Evolutionary conservation across 2,329 filamentous ascomycete genomes (phyloP).

Genomic region (Trichoderma aggressivum): DNA sequence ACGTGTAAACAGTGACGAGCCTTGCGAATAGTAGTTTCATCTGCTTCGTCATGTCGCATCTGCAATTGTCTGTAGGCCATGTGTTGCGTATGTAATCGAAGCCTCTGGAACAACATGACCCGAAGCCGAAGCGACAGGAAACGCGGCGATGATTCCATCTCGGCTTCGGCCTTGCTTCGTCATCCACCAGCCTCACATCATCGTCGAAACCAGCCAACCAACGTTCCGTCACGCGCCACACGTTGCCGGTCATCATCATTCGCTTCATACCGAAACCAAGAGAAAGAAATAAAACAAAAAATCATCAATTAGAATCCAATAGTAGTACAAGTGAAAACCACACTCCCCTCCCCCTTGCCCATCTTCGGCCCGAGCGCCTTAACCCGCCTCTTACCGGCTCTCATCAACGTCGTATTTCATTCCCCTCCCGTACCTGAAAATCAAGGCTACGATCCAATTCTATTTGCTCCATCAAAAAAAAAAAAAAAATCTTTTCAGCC

Average conservation of each 20-base stretch:
- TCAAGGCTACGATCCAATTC: not conserved
- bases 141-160: no score
- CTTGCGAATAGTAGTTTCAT: not conserved
- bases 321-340: no score
- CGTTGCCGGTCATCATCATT: not conserved
- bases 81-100: not conserved
- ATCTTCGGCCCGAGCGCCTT: not conserved
- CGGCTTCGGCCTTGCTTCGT: not conserved
- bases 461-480: no score
- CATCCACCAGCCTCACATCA: not conserved
- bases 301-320: no score
- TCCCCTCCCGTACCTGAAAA: not conserved
- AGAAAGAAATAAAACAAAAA: not conserved
- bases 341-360: not conserved
- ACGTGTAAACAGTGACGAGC: not conserved
- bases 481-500: not conserved
- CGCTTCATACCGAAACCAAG: no score
- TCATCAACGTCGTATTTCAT: not conserved
- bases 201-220: not conserved
- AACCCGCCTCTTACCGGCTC: not conserved
- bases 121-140: no score
- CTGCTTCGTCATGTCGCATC: not conserved
- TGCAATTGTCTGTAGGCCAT: not conserved
- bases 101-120: no score
- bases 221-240: not conserved